A percentile compares a stretch with the other conserved stretches of the same genome.
Conservation (phyloP, 2,329 filamentous ascomycete genomes). For the Fusarium falciforme region DNA sequence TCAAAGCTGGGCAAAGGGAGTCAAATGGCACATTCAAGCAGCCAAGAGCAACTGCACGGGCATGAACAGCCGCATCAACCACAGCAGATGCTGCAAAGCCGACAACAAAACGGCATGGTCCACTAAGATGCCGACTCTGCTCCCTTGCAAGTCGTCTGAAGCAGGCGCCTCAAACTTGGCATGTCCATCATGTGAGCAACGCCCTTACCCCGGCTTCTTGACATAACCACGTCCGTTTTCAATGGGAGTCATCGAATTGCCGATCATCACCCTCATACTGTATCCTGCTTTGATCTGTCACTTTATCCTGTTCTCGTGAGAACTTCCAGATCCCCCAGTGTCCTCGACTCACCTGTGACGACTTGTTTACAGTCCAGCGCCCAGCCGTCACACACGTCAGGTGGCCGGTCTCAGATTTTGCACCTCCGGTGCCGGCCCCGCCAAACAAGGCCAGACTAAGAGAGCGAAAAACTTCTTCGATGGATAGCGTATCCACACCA, state of each 20-base stretch:
- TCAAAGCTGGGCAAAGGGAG: background rate
- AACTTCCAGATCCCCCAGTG: background rate
- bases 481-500: background rate
- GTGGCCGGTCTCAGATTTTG: background rate
- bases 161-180: conserved; percentile 4
- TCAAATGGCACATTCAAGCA: background rate
- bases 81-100: background rate
- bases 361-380: background rate
- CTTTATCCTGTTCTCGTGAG: background rate
- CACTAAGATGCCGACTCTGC: conserved; percentile 3
- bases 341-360: background rate
- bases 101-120: background rate
- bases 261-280: background rate
- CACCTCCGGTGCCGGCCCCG: conserved; percentile 31
- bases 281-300: background rate
- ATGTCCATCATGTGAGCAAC: conserved; percentile 10
- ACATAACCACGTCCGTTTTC: conserved; percentile 8
- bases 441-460: conserved; percentile 33
- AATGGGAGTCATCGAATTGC: background rate
- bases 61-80: conserved; percentile 5
- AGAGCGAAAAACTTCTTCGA: background rate
- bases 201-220: conserved; percentile 6
- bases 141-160: background rate
- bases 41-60: background rate
- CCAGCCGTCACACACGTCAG: conserved; percentile 1